A percentile compares a stretch with the other conserved stretches of the same genome.
These are phyloP conservation scores for Cladobotryum mycophilum DNA, from an alignment of 2,329 filamentous ascomycete genomes.

Conservation along the genomic window DNA sequence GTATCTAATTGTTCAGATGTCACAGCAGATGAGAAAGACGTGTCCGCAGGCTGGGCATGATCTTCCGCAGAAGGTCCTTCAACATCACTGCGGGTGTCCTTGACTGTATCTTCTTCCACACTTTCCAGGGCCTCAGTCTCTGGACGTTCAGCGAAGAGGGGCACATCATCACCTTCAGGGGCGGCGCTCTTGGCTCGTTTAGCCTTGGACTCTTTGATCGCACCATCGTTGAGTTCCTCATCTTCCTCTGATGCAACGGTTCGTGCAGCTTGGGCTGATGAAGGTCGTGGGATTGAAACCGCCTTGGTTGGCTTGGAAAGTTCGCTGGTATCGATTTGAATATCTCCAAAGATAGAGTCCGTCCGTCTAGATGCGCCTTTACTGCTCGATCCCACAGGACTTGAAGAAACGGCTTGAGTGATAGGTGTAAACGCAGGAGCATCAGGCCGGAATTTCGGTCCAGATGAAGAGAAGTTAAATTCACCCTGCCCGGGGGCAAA, in stretches of 20 bases:
- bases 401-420: constrained; percentile 40
- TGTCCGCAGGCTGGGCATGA: constrained; percentile 38
- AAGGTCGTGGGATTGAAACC: constrained; percentile 69
- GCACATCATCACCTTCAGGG: constrained; percentile 65
- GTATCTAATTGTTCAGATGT: constrained; percentile 49
- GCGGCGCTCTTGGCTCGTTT: constrained; percentile 67
- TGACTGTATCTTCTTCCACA: constrained; percentile 17
- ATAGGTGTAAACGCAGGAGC: constrained; percentile 70
- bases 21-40: constrained; percentile 47
- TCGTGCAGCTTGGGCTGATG: constrained; percentile 27
- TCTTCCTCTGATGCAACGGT: constrained; percentile 14
- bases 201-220: constrained; percentile 58
- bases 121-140: constrained; percentile 13
- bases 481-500: constrained; percentile 63
- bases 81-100: constrained; percentile 18
- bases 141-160: constrained; percentile 61
- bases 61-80: constrained; percentile 36
- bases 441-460: constrained; percentile 66
- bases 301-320: constrained; percentile 71
- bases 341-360: constrained; percentile 62
- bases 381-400: constrained; percentile 37
- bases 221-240: constrained; percentile 44
- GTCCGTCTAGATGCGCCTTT: constrained; percentile 36
- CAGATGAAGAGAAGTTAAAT: constrained; percentile 63
- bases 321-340: constrained; percentile 56